Evolutionary conservation across 176 grass and related monocot species (phyloP).

Genomic region (Paspalum vaginatum): DNA sequence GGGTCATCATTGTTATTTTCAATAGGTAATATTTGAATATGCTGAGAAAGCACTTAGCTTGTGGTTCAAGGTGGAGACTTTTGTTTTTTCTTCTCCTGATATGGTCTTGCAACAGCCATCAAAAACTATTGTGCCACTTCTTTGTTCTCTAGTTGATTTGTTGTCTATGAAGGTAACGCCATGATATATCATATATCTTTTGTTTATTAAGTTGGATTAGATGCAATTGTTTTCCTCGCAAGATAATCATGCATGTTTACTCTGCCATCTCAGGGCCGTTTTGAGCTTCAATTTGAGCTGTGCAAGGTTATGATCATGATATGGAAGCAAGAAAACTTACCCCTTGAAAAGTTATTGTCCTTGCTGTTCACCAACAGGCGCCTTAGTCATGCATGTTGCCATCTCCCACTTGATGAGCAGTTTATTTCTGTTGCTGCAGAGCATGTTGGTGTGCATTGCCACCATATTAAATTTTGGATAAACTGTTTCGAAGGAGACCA

Average conservation of each 20-base stretch:
- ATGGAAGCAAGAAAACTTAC: constrained; percentile 63
- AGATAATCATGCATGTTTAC: constrained; percentile 40
- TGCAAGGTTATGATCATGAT: constrained; percentile 68
- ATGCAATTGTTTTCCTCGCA: constrained; percentile 26
- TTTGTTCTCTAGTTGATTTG: constrained; percentile 87
- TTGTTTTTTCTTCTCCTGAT: constrained; percentile 42
- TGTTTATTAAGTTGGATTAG: constrained; percentile 11
- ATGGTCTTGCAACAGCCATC: constrained; percentile 40
- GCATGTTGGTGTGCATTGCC: constrained; percentile 51
- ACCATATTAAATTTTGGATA: constrained; percentile 64
- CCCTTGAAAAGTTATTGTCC: constrained; percentile 61
- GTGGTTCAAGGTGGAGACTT: constrained; percentile 52
- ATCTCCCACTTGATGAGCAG: constrained; percentile 57
- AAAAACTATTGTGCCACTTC: constrained; percentile 54
- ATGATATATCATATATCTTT: not conserved
- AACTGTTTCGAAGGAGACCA: constrained; percentile 60
- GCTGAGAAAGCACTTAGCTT: constrained; percentile 49
- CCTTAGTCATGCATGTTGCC: constrained; percentile 78
- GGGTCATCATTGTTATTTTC: constrained; percentile 21
- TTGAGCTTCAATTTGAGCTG: constrained; percentile 75
- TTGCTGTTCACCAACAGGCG: constrained; percentile 61
- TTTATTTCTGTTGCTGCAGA: constrained; percentile 58
- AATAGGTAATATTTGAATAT: constrained; percentile 67
- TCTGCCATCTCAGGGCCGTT: constrained; percentile 60
- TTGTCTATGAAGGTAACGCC: constrained; percentile 70